phyloP scores from a whole-genome alignment of 768 basidiomycete species.

The Exsudoporus frostii region DNA sequence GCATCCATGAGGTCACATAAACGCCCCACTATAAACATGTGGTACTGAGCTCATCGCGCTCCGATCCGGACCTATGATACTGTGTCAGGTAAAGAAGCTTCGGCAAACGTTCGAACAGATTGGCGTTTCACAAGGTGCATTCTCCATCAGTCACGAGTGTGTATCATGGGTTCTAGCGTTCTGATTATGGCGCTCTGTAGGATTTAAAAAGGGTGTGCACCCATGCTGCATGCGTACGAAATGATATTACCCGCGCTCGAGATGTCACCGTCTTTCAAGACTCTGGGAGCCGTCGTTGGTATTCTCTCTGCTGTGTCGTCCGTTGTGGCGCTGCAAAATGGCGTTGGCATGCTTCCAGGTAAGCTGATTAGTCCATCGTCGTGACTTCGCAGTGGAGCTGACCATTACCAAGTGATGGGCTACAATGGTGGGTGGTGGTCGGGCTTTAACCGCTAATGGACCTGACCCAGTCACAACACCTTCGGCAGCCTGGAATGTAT shows the following conservation, averaged over 20 bases:
- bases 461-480: constrained; percentile 1
- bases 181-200: not conserved
- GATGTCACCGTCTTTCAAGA: constrained; percentile 13
- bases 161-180: not conserved
- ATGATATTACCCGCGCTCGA: not conserved
- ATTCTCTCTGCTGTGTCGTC: constrained; percentile 12
- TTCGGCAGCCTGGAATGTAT: constrained; percentile 61
- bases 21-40: not conserved
- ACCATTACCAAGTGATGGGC: constrained; percentile 27
- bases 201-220: constrained; percentile 11
- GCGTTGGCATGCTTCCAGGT: constrained; percentile 33
- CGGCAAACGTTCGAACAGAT: not conserved
- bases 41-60: not conserved
- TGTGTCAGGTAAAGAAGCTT: not conserved
- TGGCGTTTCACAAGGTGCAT: not conserved
- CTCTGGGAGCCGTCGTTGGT: constrained; percentile 3
- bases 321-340: constrained; percentile 24
- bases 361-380: not conserved
- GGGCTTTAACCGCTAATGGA: not conserved
- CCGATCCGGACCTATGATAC: not conserved
- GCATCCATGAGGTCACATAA: not conserved
- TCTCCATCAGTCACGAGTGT: not conserved
- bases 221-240: not conserved
- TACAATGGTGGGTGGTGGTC: constrained; percentile 25
- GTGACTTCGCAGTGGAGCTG: not conserved